Conservation (phyloP, 2,329 filamentous ascomycete genomes). For the Xylariales sp. region DNA sequence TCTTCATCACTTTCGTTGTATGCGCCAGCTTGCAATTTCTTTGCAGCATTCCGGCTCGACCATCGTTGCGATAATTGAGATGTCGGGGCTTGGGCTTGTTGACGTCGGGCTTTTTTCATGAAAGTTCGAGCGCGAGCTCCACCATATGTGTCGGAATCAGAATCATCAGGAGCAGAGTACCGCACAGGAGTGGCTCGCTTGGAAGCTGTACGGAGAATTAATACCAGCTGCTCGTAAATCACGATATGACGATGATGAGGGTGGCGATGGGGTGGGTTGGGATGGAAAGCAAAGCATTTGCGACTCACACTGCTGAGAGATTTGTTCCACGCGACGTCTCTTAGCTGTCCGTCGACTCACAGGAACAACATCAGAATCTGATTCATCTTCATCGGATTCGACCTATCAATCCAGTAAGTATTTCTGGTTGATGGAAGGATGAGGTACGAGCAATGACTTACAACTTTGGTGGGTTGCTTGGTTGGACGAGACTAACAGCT, state of each 20-base stretch:
- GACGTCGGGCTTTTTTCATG: constrained; percentile 74
- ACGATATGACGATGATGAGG: constrained; percentile 8
- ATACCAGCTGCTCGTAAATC: constrained; percentile 10
- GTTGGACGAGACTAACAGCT: constrained; percentile 47
- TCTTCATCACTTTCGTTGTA: constrained; percentile 66
- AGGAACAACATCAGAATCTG: constrained; percentile 67
- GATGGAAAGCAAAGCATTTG: constrained; percentile 4
- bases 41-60: constrained; percentile 80
- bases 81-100: constrained; percentile 59
- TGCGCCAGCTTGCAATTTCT: constrained; percentile 53
- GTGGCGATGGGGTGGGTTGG: constrained; percentile 1
- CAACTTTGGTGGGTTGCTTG: constrained; percentile 55
- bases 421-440: too few species aligned
- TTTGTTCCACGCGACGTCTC: constrained; percentile 60
- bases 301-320: constrained; percentile 60
- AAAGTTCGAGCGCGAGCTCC: constrained; percentile 65
- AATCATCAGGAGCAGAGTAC: constrained; percentile 53
- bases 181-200: constrained; percentile 54
- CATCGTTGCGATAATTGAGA: constrained; percentile 89
- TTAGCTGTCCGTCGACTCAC: constrained; percentile 57
- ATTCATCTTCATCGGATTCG: constrained; percentile 56
- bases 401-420: constrained; percentile 17
- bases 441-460: constrained; percentile 36
- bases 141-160: constrained; percentile 75
- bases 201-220: constrained; percentile 46